Evolutionary conservation across 495 filamentous ascomycete species (phyloP).

Genomic region (Trichoderma orchidacearum): DNA sequence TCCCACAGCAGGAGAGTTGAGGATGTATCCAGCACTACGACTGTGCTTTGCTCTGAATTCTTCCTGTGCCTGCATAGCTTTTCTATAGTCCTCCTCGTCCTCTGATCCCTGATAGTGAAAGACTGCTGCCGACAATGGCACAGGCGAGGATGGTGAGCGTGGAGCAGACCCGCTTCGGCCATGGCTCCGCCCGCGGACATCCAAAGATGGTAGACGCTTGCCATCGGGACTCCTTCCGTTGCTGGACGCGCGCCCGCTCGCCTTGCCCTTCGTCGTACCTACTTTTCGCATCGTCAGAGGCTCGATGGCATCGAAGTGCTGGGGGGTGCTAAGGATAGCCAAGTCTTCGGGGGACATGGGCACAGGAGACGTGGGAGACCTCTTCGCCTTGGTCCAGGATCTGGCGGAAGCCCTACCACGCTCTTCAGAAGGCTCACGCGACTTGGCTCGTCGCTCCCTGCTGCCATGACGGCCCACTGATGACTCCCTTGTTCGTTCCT

Average conservation of each 20-base stretch:
- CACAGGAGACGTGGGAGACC: conserved; percentile 78
- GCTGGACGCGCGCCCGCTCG: conserved; percentile 19
- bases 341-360: conserved; percentile 85
- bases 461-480: conserved; percentile 27
- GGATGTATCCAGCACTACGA: conserved; percentile 36
- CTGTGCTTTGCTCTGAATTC: conserved; percentile 46
- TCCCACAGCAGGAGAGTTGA: conserved; percentile 33
- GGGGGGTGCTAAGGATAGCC: conserved; percentile 39
- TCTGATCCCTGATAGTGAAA: conserved; percentile 28
- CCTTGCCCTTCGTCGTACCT: conserved; percentile 20
- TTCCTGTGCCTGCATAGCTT: conserved; percentile 47
- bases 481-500: conserved; percentile 31
- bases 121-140: conserved; percentile 45
- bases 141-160: conserved; percentile 68
- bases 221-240: conserved; percentile 34
- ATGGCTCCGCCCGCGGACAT: conserved; percentile 38
- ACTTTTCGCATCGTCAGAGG: conserved; percentile 27
- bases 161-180: conserved; percentile 36
- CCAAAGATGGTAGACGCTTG: conserved; percentile 30
- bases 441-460: conserved; percentile 31
- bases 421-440: conserved; percentile 51
- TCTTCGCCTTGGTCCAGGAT: conserved; percentile 59
- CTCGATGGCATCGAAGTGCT: conserved; percentile 17
- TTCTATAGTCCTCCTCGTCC: conserved; percentile 47
- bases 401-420: conserved; percentile 50